Percentiles rank a stretch among this genome's conserved stretches.
These are phyloP conservation scores for Thielaviopsis euricoi DNA, from an alignment of 2,329 filamentous ascomycete species.

Conservation along the genomic window DNA sequence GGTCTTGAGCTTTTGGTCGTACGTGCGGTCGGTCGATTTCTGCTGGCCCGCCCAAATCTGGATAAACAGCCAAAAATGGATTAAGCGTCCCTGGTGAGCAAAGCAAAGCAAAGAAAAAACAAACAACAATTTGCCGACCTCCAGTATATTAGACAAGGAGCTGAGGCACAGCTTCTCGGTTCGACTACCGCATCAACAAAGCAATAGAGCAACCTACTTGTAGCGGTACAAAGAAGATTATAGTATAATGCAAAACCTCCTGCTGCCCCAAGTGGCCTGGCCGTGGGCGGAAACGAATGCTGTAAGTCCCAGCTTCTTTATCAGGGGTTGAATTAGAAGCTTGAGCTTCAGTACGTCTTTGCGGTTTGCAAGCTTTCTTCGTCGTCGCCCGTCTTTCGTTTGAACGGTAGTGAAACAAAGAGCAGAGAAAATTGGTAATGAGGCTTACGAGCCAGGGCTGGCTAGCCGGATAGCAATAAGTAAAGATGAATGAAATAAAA, in stretches of 20 bases:
- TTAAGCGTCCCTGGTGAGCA: no score
- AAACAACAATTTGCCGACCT: background rate
- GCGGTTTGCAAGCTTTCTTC: background rate
- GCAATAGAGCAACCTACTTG: background rate
- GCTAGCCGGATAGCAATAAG: background rate
- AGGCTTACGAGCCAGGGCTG: background rate
- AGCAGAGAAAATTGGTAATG: background rate
- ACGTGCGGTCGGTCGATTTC: background rate
- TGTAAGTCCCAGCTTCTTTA: background rate
- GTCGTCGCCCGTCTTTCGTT: no score
- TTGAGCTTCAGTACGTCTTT: background rate
- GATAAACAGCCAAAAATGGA: background rate
- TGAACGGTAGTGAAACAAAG: background rate
- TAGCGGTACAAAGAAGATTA: background rate
- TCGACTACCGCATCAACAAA: background rate
- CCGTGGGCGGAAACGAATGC: background rate
- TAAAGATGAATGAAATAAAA: background rate
- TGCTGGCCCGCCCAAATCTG: background rate
- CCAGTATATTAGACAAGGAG: no score
- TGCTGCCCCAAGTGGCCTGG: background rate
- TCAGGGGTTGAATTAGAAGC: background rate
- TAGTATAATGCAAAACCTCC: background rate
- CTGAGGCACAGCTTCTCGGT: no score
- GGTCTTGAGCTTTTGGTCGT: background rate
- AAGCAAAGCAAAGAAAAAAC: background rate